A percentile compares a stretch with the other conserved stretches of the same genome.
phyloP scores from a whole-genome alignment of 2,329 filamentous ascomycete genomes.

The Phialocephala subalpina region DNA sequence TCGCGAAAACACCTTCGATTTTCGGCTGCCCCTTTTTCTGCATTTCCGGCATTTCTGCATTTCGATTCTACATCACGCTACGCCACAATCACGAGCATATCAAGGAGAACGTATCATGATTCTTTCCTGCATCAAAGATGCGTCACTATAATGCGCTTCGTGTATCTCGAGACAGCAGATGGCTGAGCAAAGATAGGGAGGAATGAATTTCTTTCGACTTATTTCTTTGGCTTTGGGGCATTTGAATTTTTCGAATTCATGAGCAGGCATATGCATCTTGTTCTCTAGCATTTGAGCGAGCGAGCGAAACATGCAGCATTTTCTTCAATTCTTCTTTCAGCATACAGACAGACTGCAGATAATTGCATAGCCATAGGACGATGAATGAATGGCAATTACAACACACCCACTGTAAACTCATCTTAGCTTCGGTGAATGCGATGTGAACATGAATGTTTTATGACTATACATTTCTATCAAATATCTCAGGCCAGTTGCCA shows the following conservation, averaged over 20 bases:
- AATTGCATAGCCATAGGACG: neutral
- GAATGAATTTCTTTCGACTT: neutral
- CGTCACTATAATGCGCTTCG: too few species aligned
- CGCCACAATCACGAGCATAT: neutral
- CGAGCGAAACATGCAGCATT: conserved; percentile 1
- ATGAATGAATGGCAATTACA: neutral
- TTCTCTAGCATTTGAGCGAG: conserved; percentile 6
- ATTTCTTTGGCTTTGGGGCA: neutral
- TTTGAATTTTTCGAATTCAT: neutral
- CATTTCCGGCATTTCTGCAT: neutral
- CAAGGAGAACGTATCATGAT: too few species aligned
- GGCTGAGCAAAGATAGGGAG: neutral
- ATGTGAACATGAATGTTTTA: neutral
- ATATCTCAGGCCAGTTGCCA: neutral
- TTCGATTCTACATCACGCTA: neutral
- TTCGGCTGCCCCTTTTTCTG: neutral
- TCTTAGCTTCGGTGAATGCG: neutral
- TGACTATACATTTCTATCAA: neutral
- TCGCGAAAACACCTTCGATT: neutral
- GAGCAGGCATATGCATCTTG: neutral
- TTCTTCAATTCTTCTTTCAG: neutral
- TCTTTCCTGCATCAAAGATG: too few species aligned
- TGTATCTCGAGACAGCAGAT: too few species aligned
- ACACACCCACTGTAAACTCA: neutral
- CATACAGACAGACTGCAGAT: neutral